These are phyloP conservation scores for Teratosphaeria epicoccoides DNA, from an alignment of 2,329 filamentous ascomycete genomes.

Conservation along the genomic window DNA sequence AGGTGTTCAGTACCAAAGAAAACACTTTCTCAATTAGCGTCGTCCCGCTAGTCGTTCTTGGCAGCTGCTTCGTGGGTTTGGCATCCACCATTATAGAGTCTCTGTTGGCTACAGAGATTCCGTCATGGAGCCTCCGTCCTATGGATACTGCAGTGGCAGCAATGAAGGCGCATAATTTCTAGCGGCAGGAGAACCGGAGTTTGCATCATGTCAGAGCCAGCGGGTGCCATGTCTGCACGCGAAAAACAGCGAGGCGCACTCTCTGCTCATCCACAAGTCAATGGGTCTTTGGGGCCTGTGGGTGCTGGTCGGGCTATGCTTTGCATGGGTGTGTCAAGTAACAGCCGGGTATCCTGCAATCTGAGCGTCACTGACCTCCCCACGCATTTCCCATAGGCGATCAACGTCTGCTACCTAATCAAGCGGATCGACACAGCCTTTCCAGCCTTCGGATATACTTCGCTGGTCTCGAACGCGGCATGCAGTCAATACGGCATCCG, in stretches of 20 bases:
- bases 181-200: too few relatives aligned
- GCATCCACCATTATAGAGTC: conserved; percentile 1
- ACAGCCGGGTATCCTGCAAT: too few relatives aligned
- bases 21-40: background rate
- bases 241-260: too few relatives aligned
- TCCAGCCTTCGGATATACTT: background rate
- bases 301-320: too few relatives aligned
- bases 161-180: too few relatives aligned
- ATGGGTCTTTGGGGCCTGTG: too few relatives aligned
- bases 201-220: too few relatives aligned
- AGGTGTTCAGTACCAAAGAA: background rate
- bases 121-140: conserved; percentile 1
- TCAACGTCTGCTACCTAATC: background rate
- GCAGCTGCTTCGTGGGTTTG: background rate
- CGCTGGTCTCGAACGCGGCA: background rate
- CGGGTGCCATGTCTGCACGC: too few relatives aligned
- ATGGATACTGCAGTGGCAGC: conserved; percentile 1
- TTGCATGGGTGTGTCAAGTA: too few relatives aligned
- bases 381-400: background rate
- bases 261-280: too few relatives aligned
- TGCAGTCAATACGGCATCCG: background rate
- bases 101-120: background rate
- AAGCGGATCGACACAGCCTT: background rate
- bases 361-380: too few relatives aligned
- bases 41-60: background rate